Evolutionary conservation across 306 rosid genomes (phyloP).

Genomic region (Lathyrus tuberosus): DNA sequence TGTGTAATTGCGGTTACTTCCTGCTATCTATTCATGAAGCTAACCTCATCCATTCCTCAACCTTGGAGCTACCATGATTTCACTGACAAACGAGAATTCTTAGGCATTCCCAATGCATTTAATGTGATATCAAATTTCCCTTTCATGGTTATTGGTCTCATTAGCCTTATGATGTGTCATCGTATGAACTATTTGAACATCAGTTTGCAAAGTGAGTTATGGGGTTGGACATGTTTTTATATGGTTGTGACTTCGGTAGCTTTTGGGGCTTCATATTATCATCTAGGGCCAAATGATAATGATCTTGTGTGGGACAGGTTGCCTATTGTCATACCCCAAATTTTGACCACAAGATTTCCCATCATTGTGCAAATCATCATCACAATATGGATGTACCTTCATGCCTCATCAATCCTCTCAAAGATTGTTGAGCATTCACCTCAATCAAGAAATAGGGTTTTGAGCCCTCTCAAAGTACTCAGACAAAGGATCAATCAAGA

Average conservation of each 20-base stretch:
- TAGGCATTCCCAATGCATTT: constrained; percentile 77
- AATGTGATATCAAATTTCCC: constrained; percentile 92
- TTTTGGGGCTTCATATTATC: constrained; percentile 87
- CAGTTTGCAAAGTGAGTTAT: constrained; percentile 82
- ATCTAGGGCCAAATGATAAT: constrained; percentile 77
- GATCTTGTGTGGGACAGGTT: constrained; percentile 87
- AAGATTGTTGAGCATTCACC: no score
- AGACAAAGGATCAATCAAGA: no score
- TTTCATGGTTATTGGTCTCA: constrained; percentile 66
- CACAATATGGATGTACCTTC: no score
- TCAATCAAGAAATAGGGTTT: no score
- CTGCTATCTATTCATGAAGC: constrained; percentile 62
- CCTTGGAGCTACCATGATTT: constrained; percentile 77
- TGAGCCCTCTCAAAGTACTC: no score
- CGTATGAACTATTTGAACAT: constrained; percentile 53
- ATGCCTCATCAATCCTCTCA: no score
- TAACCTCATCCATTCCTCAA: constrained; percentile 83
- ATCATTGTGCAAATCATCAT: no score
- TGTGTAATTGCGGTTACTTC: constrained; percentile 53
- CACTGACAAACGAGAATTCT: constrained; percentile 71
- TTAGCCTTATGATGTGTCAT: constrained; percentile 71
- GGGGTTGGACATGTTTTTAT: constrained; percentile 83
- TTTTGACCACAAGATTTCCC: no score
- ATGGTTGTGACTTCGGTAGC: constrained; percentile 73
- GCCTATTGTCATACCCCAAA: no score